phyloP scores from a whole-genome alignment of 176 grass and related monocot genomes.

The Carex myosuroides region DNA sequence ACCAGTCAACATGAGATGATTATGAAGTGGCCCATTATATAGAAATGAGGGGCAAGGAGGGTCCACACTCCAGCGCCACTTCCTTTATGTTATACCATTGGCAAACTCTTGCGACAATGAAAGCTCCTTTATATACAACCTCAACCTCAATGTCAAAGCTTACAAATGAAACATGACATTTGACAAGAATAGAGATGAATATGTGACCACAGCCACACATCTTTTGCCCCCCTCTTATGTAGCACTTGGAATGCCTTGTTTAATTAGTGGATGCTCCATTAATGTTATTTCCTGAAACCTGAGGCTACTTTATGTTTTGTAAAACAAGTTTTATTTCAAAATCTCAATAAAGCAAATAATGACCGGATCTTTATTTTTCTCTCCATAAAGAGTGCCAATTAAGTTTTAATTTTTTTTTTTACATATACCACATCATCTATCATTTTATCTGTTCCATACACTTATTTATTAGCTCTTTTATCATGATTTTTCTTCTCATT shows the following conservation, averaged over 20 bases:
- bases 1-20: neutral
- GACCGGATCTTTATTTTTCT: too few species aligned
- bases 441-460: too few species aligned
- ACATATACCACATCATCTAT: too few species aligned
- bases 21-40: neutral
- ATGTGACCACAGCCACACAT: neutral
- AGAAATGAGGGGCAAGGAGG: neutral
- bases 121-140: neutral
- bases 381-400: too few species aligned
- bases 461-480: too few species aligned
- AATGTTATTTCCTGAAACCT: neutral
- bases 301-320: neutral
- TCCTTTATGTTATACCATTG: neutral
- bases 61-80: neutral
- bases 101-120: neutral
- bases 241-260: constrained; percentile 8
- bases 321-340: too few species aligned
- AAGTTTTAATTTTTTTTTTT: too few species aligned
- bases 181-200: neutral
- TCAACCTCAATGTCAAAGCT: neutral
- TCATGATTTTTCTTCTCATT: too few species aligned
- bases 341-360: too few species aligned
- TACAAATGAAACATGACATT: neutral
- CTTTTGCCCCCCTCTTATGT: neutral
- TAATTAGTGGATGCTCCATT: neutral